phyloP scores from a whole-genome alignment of 2,329 filamentous ascomycete genomes.

The Arachnomyces sp. region DNA sequence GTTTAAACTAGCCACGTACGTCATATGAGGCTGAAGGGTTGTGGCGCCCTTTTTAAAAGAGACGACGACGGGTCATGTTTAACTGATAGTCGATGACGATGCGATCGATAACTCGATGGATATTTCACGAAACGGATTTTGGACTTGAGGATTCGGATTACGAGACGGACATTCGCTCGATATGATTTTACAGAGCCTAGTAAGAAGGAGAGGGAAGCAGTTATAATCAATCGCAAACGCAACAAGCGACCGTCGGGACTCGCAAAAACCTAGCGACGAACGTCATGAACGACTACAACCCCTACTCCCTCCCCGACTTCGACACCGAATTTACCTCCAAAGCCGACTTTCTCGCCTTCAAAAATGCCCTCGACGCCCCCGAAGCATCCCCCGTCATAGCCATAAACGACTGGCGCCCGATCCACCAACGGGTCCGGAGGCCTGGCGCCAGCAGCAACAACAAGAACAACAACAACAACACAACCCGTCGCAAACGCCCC shows the following conservation, averaged over 20 bases:
- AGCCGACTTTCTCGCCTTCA: slow-evolving; percentile 68
- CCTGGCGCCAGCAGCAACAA: slow-evolving; percentile 16
- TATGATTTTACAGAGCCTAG: no score
- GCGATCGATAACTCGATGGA: no score
- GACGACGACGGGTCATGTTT: not conserved
- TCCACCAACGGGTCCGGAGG: slow-evolving; percentile 61
- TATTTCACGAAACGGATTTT: no score
- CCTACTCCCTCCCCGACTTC: slow-evolving; percentile 64
- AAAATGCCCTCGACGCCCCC: slow-evolving; percentile 70
- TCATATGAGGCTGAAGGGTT: no score
- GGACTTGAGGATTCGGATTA: no score
- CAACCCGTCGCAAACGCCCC: slow-evolving; percentile 37
- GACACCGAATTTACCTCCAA: slow-evolving; percentile 67
- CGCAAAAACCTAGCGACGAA: no score
- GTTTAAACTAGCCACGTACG: no score
- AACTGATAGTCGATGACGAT: slow-evolving; percentile 1
- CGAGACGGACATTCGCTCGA: no score
- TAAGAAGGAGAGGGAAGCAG: no score
- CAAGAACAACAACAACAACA: slow-evolving; percentile 13
- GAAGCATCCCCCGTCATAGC: slow-evolving; percentile 73
- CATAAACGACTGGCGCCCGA: slow-evolving; percentile 90
- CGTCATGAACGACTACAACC: slow-evolving; percentile 54
- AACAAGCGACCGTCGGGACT: no score
- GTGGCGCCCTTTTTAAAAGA: no score
- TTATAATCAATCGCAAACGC: no score